These are phyloP conservation scores for Rhizoclosmatium sp. DNA, from an alignment of 192 early-diverging fungal genomes.

Conservation along the genomic window DNA sequence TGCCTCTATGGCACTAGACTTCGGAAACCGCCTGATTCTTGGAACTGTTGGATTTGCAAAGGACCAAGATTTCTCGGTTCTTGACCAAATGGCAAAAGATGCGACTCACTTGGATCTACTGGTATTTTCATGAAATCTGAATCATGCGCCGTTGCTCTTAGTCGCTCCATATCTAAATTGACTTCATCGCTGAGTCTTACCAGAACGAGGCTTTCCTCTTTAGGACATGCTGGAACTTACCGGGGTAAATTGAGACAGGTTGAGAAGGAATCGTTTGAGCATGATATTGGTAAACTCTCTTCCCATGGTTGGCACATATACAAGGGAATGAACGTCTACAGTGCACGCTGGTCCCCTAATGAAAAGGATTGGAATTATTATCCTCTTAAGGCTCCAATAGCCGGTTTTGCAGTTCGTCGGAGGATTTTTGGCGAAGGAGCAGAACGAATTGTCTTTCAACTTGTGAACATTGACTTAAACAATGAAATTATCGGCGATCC, in stretches of 20 bases:
- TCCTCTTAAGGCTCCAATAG: background rate
- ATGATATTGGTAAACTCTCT: background rate
- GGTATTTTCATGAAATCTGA: slow-evolving; percentile 9
- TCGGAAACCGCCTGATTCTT: background rate
- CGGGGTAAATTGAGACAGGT: background rate
- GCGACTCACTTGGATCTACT: background rate
- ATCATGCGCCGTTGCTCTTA: slow-evolving; percentile 8
- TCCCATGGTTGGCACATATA: background rate
- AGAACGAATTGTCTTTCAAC: background rate
- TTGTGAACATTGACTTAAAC: background rate
- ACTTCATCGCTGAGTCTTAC: slow-evolving; percentile 3
- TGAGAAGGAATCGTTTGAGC: background rate
- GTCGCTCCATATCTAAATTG: background rate
- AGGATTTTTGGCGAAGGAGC: slow-evolving; percentile 4
- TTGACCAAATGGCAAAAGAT: background rate
- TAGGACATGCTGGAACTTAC: slow-evolving; percentile 4
- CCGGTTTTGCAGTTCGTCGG: background rate
- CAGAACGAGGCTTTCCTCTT: slow-evolving; percentile 5
- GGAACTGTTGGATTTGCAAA: slow-evolving; percentile 17
- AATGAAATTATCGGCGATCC: background rate
- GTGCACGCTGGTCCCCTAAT: background rate
- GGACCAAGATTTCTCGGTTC: slow-evolving; percentile 1
- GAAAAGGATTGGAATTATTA: background rate
- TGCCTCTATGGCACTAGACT: slow-evolving; percentile 2
- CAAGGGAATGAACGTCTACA: background rate